These are phyloP conservation scores for Chlorella sp. DNA, from an alignment of 139 green algal species.

Conservation along the genomic window DNA sequence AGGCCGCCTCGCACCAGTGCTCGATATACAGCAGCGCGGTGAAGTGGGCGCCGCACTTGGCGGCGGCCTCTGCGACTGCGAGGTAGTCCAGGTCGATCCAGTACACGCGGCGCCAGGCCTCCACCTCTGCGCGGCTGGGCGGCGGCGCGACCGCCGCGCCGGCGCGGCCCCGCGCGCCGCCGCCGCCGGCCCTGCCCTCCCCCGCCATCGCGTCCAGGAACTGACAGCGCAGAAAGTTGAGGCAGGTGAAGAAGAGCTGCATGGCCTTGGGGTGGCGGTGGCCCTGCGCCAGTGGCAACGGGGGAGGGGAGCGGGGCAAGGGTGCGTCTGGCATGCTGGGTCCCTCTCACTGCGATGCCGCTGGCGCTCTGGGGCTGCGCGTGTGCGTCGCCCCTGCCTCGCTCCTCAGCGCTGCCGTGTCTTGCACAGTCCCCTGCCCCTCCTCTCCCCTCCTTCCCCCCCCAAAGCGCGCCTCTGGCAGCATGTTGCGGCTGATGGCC, in stretches of 20 bases:
- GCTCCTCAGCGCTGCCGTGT: neutral
- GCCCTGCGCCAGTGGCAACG: neutral
- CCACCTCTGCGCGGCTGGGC: neutral
- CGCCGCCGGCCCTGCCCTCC: neutral
- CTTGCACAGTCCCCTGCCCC: constrained; percentile 2
- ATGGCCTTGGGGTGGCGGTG: constrained; percentile 40
- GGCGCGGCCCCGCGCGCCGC: neutral
- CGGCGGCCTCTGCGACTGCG: constrained; percentile 57
- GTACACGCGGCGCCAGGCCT: constrained; percentile 52
- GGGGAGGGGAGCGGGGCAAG: neutral
- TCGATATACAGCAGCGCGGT: constrained; percentile 80
- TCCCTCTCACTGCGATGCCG: too few relatives aligned
- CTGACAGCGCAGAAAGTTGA: constrained; percentile 56
- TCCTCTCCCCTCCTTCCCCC: neutral
- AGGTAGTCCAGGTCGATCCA: constrained; percentile 82
- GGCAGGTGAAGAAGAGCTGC: constrained; percentile 52
- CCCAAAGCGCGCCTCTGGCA: constrained; percentile 5
- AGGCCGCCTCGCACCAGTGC: constrained; percentile 65
- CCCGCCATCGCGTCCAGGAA: constrained; percentile 36
- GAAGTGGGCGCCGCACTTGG: constrained; percentile 58
- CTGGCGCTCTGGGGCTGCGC: too few relatives aligned
- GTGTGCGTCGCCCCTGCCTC: too few relatives aligned
- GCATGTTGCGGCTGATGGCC: constrained; percentile 10
- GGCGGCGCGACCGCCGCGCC: neutral
- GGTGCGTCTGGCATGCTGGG: too few relatives aligned